These are phyloP conservation scores for Aphanomyces cochlioides DNA, from an alignment of 352 stramenopile genomes.

Conservation along the genomic window DNA sequence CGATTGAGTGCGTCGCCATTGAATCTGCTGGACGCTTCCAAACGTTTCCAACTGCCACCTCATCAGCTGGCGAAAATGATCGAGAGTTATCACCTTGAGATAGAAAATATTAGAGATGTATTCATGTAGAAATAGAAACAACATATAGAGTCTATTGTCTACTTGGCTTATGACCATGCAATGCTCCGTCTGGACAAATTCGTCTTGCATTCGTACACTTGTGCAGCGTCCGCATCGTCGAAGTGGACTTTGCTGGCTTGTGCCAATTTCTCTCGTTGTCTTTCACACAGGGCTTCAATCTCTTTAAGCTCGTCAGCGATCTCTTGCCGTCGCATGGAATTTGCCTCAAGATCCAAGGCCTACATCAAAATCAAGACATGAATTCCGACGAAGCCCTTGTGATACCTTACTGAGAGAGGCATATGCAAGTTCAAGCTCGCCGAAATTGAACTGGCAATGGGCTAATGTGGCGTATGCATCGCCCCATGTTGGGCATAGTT, in stretches of 20 bases:
- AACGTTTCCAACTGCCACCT: background rate
- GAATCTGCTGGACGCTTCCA: background rate
- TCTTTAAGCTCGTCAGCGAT: constrained; percentile 47
- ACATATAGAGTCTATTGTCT: background rate
- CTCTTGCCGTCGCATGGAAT: constrained; percentile 40
- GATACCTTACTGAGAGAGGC: constrained; percentile 48
- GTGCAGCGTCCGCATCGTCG: constrained; percentile 1
- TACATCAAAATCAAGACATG: constrained; percentile 24
- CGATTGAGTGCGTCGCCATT: constrained; percentile 21
- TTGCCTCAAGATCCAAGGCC: constrained; percentile 45
- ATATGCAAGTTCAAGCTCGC: constrained; percentile 61
- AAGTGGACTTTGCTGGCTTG: constrained; percentile 39
- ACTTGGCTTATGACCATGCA: background rate
- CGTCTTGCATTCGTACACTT: background rate
- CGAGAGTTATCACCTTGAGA: background rate
- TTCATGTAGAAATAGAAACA: constrained; percentile 8
- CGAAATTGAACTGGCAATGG: constrained; percentile 72
- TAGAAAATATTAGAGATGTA: constrained; percentile 3
- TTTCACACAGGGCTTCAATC: constrained; percentile 41
- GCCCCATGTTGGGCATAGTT: constrained; percentile 54
- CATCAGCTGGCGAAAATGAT: background rate
- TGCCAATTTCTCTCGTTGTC: constrained; percentile 43
- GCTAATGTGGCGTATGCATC: constrained; percentile 68
- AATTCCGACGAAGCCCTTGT: background rate
- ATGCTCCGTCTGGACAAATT: background rate